These are phyloP conservation scores for Aristolochia contorta DNA, from an alignment of 164 flowering plant species.

Conservation along the genomic window DNA sequence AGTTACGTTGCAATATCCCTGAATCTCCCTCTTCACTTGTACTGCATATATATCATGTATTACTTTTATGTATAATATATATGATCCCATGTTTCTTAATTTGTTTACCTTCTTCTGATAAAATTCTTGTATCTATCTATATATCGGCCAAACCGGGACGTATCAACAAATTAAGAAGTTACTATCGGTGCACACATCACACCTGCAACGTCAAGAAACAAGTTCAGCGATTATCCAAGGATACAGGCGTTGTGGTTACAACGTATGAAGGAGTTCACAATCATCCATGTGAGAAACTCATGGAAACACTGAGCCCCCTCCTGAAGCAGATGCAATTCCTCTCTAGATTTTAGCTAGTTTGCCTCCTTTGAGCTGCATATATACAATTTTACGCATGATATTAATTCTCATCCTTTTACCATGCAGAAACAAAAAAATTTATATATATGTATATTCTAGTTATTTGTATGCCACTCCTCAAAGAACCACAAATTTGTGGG, in stretches of 20 bases:
- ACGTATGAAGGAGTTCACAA: constrained; percentile 88
- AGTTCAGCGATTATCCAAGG: constrained; percentile 70
- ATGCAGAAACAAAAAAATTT: too few species aligned
- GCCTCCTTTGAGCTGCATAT: too few species aligned
- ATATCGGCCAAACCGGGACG: neutral
- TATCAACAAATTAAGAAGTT: constrained; percentile 39
- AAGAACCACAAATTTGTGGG: too few species aligned
- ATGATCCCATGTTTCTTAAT: too few species aligned
- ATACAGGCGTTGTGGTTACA: constrained; percentile 78
- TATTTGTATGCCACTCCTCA: too few species aligned
- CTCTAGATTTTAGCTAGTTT: constrained; percentile 51
- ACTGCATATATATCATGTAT: too few species aligned
- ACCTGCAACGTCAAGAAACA: constrained; percentile 95
- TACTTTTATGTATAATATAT: too few species aligned
- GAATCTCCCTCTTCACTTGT: too few species aligned
- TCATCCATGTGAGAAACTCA: constrained; percentile 78
- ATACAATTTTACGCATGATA: neutral
- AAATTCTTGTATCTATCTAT: neutral
- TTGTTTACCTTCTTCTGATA: neutral
- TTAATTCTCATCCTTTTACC: too few species aligned
- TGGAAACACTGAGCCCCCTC: constrained; percentile 74
- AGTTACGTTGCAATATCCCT: too few species aligned
- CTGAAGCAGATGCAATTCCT: constrained; percentile 84
- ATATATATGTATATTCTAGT: too few species aligned
- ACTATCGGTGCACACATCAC: constrained; percentile 82